Evolutionary conservation across 805 yeast genomes (phyloP).

Genomic region (Candida hispaniensis): DNA sequence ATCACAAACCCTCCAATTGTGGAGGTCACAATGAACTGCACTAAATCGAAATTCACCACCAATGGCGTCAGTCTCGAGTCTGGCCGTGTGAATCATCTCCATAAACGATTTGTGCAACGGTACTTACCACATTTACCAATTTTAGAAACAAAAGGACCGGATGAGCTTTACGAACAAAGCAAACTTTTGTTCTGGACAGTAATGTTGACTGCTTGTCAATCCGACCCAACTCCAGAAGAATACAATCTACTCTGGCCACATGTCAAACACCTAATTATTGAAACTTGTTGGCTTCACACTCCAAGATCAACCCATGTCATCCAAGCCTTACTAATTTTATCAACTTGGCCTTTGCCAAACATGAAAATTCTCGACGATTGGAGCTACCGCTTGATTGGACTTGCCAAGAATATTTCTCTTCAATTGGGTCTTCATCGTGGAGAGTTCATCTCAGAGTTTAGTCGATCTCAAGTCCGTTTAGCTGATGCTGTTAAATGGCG

Average conservation of each 20-base stretch:
- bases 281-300: conserved; percentile 85
- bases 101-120: conserved; percentile 52
- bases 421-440: conserved; percentile 90
- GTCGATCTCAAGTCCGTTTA: conserved; percentile 76
- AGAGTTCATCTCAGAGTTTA: conserved; percentile 79
- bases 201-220: conserved; percentile 70
- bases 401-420: conserved; percentile 73
- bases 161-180: conserved; percentile 71
- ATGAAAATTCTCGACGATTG: conserved; percentile 87
- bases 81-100: conserved; percentile 60
- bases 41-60: conserved; percentile 49
- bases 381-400: conserved; percentile 76
- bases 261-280: conserved; percentile 78
- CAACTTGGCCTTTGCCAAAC: conserved; percentile 89
- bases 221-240: conserved; percentile 78
- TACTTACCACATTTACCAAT: conserved; percentile 75
- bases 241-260: conserved; percentile 66
- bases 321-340: conserved; percentile 74
- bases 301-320: conserved; percentile 91
- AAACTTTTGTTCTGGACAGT: conserved; percentile 86
- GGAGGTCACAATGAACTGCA: conserved; percentile 1
- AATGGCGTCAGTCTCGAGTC: conserved; percentile 66
- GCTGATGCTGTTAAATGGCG: conserved; percentile 93
- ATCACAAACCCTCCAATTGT: conserved; percentile 3
- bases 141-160: conserved; percentile 55